Conservation (phyloP, 441 rosid genomes). For the Jatropha multifida region DNA sequence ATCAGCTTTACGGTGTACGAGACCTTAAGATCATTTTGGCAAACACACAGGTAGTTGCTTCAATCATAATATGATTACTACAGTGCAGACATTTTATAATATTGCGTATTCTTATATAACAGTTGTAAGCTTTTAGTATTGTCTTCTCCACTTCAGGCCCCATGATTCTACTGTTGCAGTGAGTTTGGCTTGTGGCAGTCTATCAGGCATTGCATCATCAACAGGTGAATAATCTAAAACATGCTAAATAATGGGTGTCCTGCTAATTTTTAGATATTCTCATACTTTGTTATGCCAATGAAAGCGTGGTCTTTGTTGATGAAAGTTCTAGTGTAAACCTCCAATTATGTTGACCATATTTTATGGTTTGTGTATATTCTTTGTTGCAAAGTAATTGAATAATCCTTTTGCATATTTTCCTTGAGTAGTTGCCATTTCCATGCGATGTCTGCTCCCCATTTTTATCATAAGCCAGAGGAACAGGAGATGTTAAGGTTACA, state of each 20-base stretch:
- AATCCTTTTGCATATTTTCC: constrained; percentile 8
- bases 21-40: constrained; percentile 81
- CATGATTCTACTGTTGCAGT: constrained; percentile 61
- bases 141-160: constrained; percentile 47
- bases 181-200: constrained; percentile 92
- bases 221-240: constrained; percentile 56
- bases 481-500: constrained; percentile 15
- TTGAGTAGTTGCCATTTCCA: not conserved
- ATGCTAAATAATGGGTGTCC: constrained; percentile 16
- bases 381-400: not conserved
- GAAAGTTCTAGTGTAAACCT: not conserved
- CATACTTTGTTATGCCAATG: constrained; percentile 6
- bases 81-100: not conserved
- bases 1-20: constrained; percentile 89
- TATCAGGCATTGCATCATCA: constrained; percentile 90
- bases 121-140: constrained; percentile 1
- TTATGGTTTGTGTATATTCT: constrained; percentile 4
- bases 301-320: not conserved
- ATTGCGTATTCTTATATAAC: not conserved
- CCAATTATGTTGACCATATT: not conserved
- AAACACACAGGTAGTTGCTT: constrained; percentile 54
- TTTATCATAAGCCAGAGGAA: not conserved
- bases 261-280: not conserved
- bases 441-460: not conserved
- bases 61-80: constrained; percentile 1